These are phyloP conservation scores for Ophiocordyceps unilateralis DNA, from an alignment of 2,329 filamentous ascomycete species.

Conservation along the genomic window DNA sequence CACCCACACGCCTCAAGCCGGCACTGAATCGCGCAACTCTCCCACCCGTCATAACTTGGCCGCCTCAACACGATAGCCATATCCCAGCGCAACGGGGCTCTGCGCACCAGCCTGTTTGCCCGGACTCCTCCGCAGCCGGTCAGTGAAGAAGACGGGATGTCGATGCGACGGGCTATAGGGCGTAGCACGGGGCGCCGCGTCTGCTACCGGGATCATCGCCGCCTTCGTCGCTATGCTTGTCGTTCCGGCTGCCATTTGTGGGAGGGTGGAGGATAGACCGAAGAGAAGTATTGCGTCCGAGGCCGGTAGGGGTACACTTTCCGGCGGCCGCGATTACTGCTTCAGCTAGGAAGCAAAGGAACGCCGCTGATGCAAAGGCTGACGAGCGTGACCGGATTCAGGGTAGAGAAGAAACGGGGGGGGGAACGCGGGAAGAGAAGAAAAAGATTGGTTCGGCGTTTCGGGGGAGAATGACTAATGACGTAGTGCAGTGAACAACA, in stretches of 20 bases:
- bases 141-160: slow-evolving; percentile 65
- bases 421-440: neutral
- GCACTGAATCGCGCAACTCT: no score
- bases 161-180: slow-evolving; percentile 38
- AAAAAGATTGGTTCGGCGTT: neutral
- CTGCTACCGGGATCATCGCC: neutral
- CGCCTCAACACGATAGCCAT: slow-evolving; percentile 32
- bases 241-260: neutral
- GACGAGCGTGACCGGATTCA: neutral
- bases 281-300: no score
- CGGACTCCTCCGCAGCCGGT: slow-evolving; percentile 38
- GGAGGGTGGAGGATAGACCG: no score
- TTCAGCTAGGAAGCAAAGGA: no score
- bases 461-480: neutral
- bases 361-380: no score
- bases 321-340: no score
- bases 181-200: no score
- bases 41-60: neutral
- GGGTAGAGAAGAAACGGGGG: neutral
- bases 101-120: slow-evolving; percentile 4
- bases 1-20: no score
- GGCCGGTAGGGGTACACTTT: no score
- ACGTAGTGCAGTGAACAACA: neutral
- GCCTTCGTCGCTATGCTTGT: neutral
- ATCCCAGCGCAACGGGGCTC: slow-evolving; percentile 39